Conservation (phyloP, 257 asterid genomes). For the Rauvolfia tetraphylla region DNA sequence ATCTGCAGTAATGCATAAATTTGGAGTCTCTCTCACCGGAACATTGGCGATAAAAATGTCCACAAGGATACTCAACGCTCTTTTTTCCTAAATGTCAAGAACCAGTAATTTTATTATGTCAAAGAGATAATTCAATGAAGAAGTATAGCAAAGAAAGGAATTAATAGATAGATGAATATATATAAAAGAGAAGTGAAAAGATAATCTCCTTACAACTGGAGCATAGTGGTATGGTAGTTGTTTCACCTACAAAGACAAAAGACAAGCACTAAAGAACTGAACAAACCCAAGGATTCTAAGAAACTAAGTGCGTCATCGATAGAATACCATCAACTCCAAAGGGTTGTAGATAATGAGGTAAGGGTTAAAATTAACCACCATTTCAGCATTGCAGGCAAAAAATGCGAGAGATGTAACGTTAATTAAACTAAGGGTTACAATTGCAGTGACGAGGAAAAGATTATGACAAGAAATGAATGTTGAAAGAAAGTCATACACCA, state of each 20-base stretch:
- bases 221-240: conserved; percentile 22
- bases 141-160: conserved; percentile 41
- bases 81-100: conserved; percentile 55
- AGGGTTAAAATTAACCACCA: not conserved
- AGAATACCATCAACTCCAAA: not conserved
- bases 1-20: conserved; percentile 14
- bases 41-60: conserved; percentile 72
- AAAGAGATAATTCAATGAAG: not conserved
- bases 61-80: conserved; percentile 55
- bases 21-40: conserved; percentile 54
- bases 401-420: not conserved
- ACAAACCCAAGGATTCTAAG: not conserved
- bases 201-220: conserved; percentile 37
- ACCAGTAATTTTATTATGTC: conserved; percentile 12
- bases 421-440: not conserved
- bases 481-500: not conserved
- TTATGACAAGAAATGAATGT: not conserved
- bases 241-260: conserved; percentile 51
- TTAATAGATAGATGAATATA: not conserved
- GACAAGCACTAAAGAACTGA: conserved; percentile 16
- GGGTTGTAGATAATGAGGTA: not conserved
- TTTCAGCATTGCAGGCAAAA: no score
- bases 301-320: not conserved
- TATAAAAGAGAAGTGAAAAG: not conserved
- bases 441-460: not conserved